These are phyloP conservation scores for Medicago ruthenica DNA, from an alignment of 306 rosid species.

Conservation along the genomic window DNA sequence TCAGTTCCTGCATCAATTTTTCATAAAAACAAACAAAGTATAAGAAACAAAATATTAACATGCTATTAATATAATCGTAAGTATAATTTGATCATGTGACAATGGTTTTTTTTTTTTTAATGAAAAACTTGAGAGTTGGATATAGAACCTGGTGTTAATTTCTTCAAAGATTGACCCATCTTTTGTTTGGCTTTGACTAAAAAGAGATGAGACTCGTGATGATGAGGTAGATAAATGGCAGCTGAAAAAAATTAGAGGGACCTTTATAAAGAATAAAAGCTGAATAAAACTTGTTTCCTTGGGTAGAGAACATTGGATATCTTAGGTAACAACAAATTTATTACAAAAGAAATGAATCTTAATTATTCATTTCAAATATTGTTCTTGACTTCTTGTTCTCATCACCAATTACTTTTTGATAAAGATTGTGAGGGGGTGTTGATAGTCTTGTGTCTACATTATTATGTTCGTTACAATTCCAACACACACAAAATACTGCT, in stretches of 20 bases:
- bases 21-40: neutral
- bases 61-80: neutral
- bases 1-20: constrained; percentile 53
- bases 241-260: constrained; percentile 12
- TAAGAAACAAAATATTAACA: neutral
- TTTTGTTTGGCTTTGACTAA: constrained; percentile 23
- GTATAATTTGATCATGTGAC: neutral
- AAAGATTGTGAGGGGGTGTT: neutral
- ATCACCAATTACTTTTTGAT: neutral
- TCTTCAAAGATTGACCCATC: constrained; percentile 63
- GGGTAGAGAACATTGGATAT: constrained; percentile 56
- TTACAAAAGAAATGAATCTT: constrained; percentile 48
- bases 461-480: too few relatives aligned
- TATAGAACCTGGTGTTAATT: constrained; percentile 52
- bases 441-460: neutral
- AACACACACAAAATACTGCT: too few relatives aligned
- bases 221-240: constrained; percentile 19
- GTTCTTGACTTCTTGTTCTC: constrained; percentile 28
- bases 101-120: neutral
- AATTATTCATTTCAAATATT: constrained; percentile 22
- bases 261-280: constrained; percentile 31
- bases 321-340: constrained; percentile 41
- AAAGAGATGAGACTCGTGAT: constrained; percentile 11
- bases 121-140: constrained; percentile 28
- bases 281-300: constrained; percentile 47